These are phyloP conservation scores for Sparassis latifolia DNA, from an alignment of 1,284 basidiomycete genomes.

Conservation along the genomic window DNA sequence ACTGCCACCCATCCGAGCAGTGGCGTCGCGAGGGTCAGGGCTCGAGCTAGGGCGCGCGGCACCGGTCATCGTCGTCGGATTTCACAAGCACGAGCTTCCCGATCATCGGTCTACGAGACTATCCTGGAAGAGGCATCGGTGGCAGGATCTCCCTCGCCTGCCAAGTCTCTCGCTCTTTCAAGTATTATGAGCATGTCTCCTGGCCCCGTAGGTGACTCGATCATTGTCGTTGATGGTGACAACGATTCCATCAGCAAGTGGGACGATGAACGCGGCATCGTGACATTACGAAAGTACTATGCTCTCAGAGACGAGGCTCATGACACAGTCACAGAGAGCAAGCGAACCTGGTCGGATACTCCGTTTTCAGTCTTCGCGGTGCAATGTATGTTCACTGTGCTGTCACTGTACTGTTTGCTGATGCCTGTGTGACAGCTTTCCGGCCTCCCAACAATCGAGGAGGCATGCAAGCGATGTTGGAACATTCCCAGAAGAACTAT, in stretches of 20 bases:
- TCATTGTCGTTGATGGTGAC: slow-evolving; percentile 55
- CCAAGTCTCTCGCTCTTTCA: slow-evolving; percentile 5
- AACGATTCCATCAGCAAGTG: slow-evolving; percentile 44
- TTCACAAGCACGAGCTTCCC: slow-evolving; percentile 55
- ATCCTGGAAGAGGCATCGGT: slow-evolving; percentile 63
- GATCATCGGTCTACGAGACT: slow-evolving; percentile 69
- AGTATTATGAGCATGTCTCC: too few relatives aligned
- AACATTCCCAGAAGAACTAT: slow-evolving; percentile 66
- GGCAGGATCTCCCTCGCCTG: slow-evolving; percentile 31
- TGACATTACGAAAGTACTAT: slow-evolving; percentile 58
- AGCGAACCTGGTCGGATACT: slow-evolving; percentile 61
- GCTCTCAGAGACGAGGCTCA: slow-evolving; percentile 65
- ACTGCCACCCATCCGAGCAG: slow-evolving; percentile 34
- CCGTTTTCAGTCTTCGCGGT: slow-evolving; percentile 64
- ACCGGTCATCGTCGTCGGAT: slow-evolving; percentile 64
- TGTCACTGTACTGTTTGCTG: neutral
- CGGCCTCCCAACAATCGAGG: slow-evolving; percentile 55
- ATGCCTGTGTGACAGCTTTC: slow-evolving; percentile 44
- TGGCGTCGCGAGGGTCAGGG: slow-evolving; percentile 27
- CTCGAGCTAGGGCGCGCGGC: slow-evolving; percentile 42
- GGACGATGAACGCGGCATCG: slow-evolving; percentile 60
- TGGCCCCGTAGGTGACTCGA: slow-evolving; percentile 25
- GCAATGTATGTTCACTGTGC: slow-evolving; percentile 50
- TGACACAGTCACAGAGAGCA: slow-evolving; percentile 60
- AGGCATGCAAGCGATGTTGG: slow-evolving; percentile 65